Percentiles rank a stretch among this genome's conserved stretches.
phyloP scores from a whole-genome alignment of 2,329 filamentous ascomycete species.

The Sclerotinia minor region DNA sequence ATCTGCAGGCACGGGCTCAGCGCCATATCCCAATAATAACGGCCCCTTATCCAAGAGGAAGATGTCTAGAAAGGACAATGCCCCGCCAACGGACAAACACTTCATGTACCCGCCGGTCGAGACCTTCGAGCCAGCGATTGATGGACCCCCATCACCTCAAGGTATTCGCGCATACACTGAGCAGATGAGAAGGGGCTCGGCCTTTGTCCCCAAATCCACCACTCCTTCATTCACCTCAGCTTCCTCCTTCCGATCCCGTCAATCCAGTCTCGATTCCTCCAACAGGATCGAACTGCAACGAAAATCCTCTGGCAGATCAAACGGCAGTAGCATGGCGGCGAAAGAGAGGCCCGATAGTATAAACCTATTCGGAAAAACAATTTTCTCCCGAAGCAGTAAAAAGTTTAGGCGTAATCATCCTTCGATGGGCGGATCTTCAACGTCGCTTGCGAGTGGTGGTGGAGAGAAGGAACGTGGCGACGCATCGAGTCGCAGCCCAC shows the following conservation, averaged over 20 bases:
- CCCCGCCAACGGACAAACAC: slow-evolving; percentile 12
- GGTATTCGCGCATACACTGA: slow-evolving; percentile 58
- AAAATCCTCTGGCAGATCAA: slow-evolving; percentile 58
- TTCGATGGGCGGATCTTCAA: slow-evolving; percentile 26
- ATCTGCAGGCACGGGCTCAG: slow-evolving; percentile 14
- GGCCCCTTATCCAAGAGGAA: slow-evolving; percentile 15
- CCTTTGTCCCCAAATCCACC: slow-evolving; percentile 50
- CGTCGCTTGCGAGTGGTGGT: slow-evolving; percentile 26
- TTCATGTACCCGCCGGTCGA: slow-evolving; percentile 38
- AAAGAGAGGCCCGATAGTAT: slow-evolving; percentile 58
- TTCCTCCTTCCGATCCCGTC: slow-evolving; percentile 53
- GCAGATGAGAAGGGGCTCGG: slow-evolving; percentile 57
- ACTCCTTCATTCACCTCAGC: slow-evolving; percentile 55
- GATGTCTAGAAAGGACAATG: slow-evolving; percentile 15
- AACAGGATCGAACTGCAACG: slow-evolving; percentile 50
- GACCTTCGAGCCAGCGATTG: slow-evolving; percentile 58
- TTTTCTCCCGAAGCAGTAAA: slow-evolving; percentile 56
- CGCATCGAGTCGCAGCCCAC: slow-evolving; percentile 5
- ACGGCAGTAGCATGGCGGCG: slow-evolving; percentile 52
- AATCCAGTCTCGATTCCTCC: slow-evolving; percentile 36
- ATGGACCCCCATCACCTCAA: slow-evolving; percentile 62
- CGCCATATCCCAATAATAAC: slow-evolving; percentile 5
- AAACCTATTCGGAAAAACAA: slow-evolving; percentile 54
- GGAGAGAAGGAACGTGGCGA: slow-evolving; percentile 27
- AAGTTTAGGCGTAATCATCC: slow-evolving; percentile 53